These are phyloP conservation scores for Fusarium sp. DNA, from an alignment of 2,329 filamentous ascomycete genomes.

Conservation along the genomic window DNA sequence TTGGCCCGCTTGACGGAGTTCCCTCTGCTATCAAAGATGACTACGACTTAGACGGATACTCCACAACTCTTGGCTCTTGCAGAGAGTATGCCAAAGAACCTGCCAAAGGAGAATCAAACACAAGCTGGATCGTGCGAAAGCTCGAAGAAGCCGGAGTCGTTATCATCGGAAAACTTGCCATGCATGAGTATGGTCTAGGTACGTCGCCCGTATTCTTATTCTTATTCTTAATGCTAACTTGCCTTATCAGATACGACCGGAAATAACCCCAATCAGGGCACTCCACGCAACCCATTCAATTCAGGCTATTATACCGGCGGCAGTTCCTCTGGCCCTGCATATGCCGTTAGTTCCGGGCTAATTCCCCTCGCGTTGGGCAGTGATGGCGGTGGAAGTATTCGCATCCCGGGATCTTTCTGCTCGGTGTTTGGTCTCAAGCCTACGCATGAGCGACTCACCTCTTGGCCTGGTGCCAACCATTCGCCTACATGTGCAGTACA, in stretches of 20 bases:
- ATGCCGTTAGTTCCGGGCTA: conserved; percentile 76
- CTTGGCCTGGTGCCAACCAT: conserved; percentile 69
- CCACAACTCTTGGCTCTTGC: conserved; percentile 72
- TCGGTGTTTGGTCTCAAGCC: conserved; percentile 82
- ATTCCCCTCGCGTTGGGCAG: conserved; percentile 79
- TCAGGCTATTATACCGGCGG: conserved; percentile 80
- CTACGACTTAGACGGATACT: conserved; percentile 80
- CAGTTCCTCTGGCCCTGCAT: conserved; percentile 79
- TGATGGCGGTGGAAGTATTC: conserved; percentile 80
- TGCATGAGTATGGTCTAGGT: conserved; percentile 83
- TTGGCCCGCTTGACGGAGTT: conserved; percentile 78
- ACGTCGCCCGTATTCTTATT: conserved; percentile 39
- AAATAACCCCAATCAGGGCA: conserved; percentile 79
- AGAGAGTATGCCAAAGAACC: conserved; percentile 69
- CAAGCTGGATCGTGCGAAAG: conserved; percentile 78
- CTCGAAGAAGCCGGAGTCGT: conserved; percentile 79
- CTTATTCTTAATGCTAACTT: conserved; percentile 10
- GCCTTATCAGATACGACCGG: conserved; percentile 73
- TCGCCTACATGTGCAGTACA: conserved; percentile 73
- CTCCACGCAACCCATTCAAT: conserved; percentile 82
- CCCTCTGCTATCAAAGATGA: conserved; percentile 83
- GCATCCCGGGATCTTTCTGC: conserved; percentile 79
- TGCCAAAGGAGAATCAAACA: conserved; percentile 56
- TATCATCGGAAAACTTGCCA: conserved; percentile 78
- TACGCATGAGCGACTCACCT: conserved; percentile 75